phyloP scores from a whole-genome alignment of 441 rosid genomes.

The Gossypium aridum region DNA sequence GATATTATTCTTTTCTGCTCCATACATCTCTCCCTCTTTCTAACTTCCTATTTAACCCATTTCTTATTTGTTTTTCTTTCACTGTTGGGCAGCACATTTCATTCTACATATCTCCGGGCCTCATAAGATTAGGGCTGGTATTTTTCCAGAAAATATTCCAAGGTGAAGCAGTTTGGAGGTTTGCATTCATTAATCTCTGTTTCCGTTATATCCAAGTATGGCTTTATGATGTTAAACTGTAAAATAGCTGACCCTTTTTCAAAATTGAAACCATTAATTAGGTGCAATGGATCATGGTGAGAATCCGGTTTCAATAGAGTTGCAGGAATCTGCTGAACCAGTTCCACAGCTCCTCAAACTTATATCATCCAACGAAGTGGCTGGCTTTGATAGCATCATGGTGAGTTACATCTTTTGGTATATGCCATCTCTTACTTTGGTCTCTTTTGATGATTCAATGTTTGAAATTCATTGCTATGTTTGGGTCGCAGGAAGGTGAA shows the following conservation, averaged over 20 bases:
- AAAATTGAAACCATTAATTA: background rate
- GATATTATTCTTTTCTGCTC: background rate
- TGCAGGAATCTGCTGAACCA: constrained; percentile 14
- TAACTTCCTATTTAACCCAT: background rate
- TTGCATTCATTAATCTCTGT: background rate
- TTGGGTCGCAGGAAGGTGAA: constrained; percentile 4
- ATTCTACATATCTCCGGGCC: background rate
- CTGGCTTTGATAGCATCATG: constrained; percentile 26
- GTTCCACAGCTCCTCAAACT: constrained; percentile 35
- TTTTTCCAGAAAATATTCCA: background rate
- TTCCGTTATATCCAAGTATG: background rate
- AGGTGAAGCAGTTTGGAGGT: background rate
- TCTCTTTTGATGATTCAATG: background rate
- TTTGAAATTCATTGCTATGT: background rate
- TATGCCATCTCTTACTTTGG: background rate
- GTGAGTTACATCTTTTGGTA: constrained; percentile 1
- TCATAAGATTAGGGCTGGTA: background rate
- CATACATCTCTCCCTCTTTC: background rate
- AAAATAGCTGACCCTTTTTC: background rate
- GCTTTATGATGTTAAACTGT: background rate
- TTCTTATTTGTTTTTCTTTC: background rate
- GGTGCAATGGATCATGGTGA: constrained; percentile 26
- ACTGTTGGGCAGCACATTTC: background rate
- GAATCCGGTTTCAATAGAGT: constrained; percentile 9
- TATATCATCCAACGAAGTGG: constrained; percentile 31